Base-by-base conservation (phyloP, 371 early-diverging fungal genomes). In the Syncephalastrum monosporum region DNA sequence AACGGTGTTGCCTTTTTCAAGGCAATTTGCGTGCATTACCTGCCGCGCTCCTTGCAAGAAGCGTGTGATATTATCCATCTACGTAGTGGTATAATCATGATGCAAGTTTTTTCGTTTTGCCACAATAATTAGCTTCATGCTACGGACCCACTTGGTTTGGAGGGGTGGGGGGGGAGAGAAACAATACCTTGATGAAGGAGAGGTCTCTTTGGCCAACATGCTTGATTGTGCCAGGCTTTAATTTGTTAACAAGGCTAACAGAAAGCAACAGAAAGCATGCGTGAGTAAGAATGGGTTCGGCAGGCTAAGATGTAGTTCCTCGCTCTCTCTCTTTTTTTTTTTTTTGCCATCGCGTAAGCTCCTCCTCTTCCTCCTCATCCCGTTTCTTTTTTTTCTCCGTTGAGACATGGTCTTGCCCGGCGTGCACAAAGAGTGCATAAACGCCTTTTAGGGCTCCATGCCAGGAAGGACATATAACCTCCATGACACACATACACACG, bases 1-100 rank as follows among this genome's bases (percentile, higher is more conserved):
- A 45, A 27, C 27, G 38, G 25, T 13, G 33, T 24, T 25, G 43
- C 17, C 19, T 49, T 33, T 44, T 46, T 45, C n/a, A 25, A 15
- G 43, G 10, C 43, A 33, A 21, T 29, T 42, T 10, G 48, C 23
- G 42, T 24, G 50, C 27, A 47, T 53, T 72, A 80, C 75, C 70
- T 82, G 77, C 6, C 74, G 72, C 47, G 84, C 87, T 45, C 83
- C 89, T 55, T 78, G 74, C 48, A 87, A 59, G 63, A 87, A 87
- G 49, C 84, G 77, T 56, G 78, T 75, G 29, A 88, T 87, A 51
- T 94, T 93, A 64, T 93, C 93, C 92, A 93, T 92, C 91, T 89
- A 71, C 42, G 33, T 15, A 44, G 23, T 12, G 38, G 23, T 12
- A 10, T 33, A 27, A 47, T 23, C 53, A 23, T 12, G 47, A 52